A percentile compares a stretch with the other conserved stretches of the same genome.
Conservation (phyloP, 305 asterid species). For the Rubia peregrina region DNA sequence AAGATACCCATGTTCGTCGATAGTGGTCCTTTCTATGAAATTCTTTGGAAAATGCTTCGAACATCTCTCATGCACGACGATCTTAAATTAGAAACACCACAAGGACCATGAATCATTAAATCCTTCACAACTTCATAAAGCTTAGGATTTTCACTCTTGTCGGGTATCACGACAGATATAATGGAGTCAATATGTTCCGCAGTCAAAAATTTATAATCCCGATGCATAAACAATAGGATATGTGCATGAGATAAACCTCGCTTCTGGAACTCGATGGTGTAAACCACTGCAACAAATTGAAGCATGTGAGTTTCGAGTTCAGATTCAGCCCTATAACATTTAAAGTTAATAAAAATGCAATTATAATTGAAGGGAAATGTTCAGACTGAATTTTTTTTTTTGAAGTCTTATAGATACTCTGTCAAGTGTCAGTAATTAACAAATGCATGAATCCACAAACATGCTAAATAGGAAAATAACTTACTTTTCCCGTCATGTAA, state of each 20-base stretch:
- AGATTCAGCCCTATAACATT: too few relatives aligned
- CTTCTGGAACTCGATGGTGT: background rate
- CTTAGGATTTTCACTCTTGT: background rate
- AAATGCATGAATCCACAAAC: too few relatives aligned
- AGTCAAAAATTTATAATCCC: background rate
- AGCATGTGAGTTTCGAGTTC: too few relatives aligned
- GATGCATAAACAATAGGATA: background rate
- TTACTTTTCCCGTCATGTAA: too few relatives aligned
- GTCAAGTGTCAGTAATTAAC: too few relatives aligned
- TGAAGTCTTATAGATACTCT: too few relatives aligned
- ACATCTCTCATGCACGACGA: background rate
- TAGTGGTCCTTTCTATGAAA: background rate
- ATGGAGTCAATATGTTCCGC: background rate
- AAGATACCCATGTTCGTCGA: background rate
- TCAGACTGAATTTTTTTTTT: too few relatives aligned
- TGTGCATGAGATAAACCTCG: background rate
- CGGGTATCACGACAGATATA: background rate
- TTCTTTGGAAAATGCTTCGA: background rate
- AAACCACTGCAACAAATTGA: too few relatives aligned
- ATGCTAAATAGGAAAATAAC: too few relatives aligned
- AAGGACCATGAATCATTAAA: conserved; percentile 1
- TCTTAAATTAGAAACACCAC: background rate
- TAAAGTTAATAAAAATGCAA: too few relatives aligned
- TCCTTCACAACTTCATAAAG: background rate
- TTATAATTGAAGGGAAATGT: too few relatives aligned